Evolutionary conservation across 2,329 filamentous ascomycete genomes (phyloP).

Genomic region (Furcasterigmium sp.): DNA sequence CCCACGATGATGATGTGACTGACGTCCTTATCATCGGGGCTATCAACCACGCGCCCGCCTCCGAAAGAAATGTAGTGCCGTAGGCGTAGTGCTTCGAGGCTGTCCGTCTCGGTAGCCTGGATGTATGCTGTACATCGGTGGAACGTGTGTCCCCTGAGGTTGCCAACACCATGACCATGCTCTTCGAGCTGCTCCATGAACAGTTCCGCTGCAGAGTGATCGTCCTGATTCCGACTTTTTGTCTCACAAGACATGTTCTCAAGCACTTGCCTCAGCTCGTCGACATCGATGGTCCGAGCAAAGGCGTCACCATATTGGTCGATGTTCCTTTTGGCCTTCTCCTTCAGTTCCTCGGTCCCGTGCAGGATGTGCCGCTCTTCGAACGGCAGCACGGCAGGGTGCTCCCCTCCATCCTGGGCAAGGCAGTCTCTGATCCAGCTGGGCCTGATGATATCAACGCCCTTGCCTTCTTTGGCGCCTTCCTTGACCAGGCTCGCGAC

Average conservation of each 20-base stretch:
- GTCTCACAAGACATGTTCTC: constrained; percentile 35
- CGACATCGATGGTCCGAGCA: constrained; percentile 58
- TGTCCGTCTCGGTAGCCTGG: constrained; percentile 20
- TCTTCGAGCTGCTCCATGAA: constrained; percentile 53
- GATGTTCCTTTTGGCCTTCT: constrained; percentile 53
- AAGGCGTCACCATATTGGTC: constrained; percentile 84
- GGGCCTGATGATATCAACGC: constrained; percentile 69
- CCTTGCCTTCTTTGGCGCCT: constrained; percentile 60
- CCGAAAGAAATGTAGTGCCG: constrained; percentile 63
- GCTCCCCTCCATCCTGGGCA: constrained; percentile 37
- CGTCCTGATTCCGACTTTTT: constrained; percentile 28
- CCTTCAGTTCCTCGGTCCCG: constrained; percentile 50
- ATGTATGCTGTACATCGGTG: constrained; percentile 38
- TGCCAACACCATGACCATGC: constrained; percentile 47
- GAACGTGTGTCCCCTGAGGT: constrained; percentile 49
- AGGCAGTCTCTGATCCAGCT: constrained; percentile 83
- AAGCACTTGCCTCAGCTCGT: constrained; percentile 55
- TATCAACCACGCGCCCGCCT: constrained; percentile 52
- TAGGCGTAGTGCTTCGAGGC: constrained; percentile 26
- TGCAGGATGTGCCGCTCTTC: constrained; percentile 67
- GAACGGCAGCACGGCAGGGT: constrained; percentile 58
- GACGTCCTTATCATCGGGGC: constrained; percentile 44
- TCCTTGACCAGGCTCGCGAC: constrained; percentile 77
- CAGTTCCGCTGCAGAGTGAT: constrained; percentile 29
- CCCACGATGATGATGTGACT: constrained; percentile 67